Evolutionary conservation across 2,329 filamentous ascomycete genomes (phyloP).

Genomic region (Aspergillus piperis): DNA sequence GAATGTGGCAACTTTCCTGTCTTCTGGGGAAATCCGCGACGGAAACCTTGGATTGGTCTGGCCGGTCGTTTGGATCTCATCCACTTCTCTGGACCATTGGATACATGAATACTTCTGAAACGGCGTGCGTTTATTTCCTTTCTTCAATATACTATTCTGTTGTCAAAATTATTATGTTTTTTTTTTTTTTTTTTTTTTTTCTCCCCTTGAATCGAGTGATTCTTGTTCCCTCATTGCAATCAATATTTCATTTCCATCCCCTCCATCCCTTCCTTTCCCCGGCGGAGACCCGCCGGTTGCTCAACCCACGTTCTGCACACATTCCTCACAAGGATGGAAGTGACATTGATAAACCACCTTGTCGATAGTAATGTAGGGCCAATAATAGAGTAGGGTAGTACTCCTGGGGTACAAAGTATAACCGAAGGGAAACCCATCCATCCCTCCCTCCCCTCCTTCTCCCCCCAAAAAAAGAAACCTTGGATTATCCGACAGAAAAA

Average conservation of each 20-base stretch:
- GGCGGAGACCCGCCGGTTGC: neutral
- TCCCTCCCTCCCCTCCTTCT: too few species aligned
- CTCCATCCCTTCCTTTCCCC: neutral
- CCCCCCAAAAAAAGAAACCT: neutral
- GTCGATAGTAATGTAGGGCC: neutral
- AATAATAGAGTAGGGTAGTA: too few species aligned
- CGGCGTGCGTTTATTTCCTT: neutral
- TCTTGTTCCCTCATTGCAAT: neutral
- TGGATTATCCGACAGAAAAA: neutral
- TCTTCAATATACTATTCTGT: neutral
- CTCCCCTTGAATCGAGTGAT: neutral
- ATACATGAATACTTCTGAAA: neutral
- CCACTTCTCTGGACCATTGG: neutral
- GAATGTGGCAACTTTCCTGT: conserved; percentile 19
- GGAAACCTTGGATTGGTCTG: conserved; percentile 13
- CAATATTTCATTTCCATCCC: neutral
- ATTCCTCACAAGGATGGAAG: neutral
- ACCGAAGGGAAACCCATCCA: neutral
- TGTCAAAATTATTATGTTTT: neutral
- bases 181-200: neutral
- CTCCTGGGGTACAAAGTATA: neutral
- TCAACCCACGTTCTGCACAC: conserved; percentile 2
- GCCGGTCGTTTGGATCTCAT: conserved; percentile 6
- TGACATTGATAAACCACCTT: neutral
- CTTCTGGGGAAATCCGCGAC: neutral